phyloP scores from a whole-genome alignment of 352 stramenopile species.

The Phytophthora pluvialis region DNA sequence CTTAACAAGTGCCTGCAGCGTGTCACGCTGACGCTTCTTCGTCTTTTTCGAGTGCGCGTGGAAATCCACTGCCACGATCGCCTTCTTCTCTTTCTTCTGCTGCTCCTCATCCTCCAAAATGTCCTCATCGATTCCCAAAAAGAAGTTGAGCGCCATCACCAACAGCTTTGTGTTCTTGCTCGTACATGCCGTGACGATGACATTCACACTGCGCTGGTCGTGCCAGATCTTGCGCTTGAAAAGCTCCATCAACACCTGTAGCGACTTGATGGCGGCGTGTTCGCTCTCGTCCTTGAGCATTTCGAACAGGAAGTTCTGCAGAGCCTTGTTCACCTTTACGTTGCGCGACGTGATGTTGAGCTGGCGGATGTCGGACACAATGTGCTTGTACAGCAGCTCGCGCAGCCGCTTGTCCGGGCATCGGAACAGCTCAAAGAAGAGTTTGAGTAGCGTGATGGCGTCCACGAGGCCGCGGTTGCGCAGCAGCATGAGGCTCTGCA shows the following conservation, averaged over 20 bases:
- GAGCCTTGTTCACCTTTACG: constrained; percentile 94
- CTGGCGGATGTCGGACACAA: constrained; percentile 94
- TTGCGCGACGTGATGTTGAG: constrained; percentile 93
- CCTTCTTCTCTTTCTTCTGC: constrained; percentile 89
- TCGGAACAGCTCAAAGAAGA: constrained; percentile 98
- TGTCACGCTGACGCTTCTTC: constrained; percentile 87
- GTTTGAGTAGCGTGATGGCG: constrained; percentile 92
- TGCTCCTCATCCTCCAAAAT: constrained; percentile 97
- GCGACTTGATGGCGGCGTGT: constrained; percentile 85
- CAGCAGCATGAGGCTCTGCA: constrained; percentile 96
- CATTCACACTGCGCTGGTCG: constrained; percentile 96
- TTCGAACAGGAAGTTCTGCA: constrained; percentile 96
- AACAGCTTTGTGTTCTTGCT: constrained; percentile 89
- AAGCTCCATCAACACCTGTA: constrained; percentile 95
- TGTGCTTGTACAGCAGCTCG: constrained; percentile 95
- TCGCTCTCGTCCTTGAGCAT: constrained; percentile 93
- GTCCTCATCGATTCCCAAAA: constrained; percentile 97
- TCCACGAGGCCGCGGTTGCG: constrained; percentile 94
- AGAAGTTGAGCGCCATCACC: constrained; percentile 96
- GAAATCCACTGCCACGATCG: constrained; percentile 90
- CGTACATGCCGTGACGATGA: constrained; percentile 94
- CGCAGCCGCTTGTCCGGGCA: constrained; percentile 96
- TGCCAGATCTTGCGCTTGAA: constrained; percentile 98
- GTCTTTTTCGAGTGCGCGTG: constrained; percentile 98
- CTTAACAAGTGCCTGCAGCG: constrained; percentile 88